Conservation (phyloP, 73 alveolate genomes). For the Paramecium octaurelia region DNA sequence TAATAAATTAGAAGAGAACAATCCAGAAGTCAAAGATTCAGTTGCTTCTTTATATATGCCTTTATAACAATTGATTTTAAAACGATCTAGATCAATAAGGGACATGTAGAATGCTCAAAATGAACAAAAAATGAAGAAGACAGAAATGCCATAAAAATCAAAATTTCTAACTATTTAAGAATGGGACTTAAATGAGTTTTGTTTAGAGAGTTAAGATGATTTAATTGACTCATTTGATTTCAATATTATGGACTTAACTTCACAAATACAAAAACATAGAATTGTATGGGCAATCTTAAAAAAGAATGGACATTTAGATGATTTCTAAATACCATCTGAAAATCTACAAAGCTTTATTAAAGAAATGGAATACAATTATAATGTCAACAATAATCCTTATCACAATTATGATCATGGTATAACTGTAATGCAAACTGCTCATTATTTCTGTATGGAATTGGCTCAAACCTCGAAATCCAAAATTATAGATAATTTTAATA, state of each 20-base stretch:
- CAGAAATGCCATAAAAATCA: slow-evolving; percentile 19
- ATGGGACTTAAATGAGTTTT: background rate
- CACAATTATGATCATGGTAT: slow-evolving; percentile 64
- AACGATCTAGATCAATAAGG: background rate
- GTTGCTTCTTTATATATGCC: slow-evolving; percentile 50
- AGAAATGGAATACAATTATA: slow-evolving; percentile 48
- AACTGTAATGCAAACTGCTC: slow-evolving; percentile 16
- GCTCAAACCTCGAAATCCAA: background rate
- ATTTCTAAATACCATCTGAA: slow-evolving; percentile 46
- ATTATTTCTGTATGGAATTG: background rate
- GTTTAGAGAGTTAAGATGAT: slow-evolving; percentile 2
- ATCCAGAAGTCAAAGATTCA: slow-evolving; percentile 34
- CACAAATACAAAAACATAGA: slow-evolving; percentile 41
- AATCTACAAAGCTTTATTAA: background rate
- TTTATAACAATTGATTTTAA: background rate
- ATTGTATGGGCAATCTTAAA: slow-evolving; percentile 49
- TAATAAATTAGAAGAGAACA: slow-evolving; percentile 34
- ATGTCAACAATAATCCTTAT: slow-evolving; percentile 47
- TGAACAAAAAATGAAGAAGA: background rate
- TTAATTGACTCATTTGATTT: background rate
- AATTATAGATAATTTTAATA: background rate
- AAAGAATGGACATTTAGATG: slow-evolving; percentile 47
- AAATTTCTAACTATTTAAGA: background rate
- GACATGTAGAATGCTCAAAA: background rate
- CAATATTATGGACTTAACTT: slow-evolving; percentile 28